Base-by-base conservation (phyloP, 225 moss, liverwort and hornwort species). In the Marchantia polymorpha region DNA sequence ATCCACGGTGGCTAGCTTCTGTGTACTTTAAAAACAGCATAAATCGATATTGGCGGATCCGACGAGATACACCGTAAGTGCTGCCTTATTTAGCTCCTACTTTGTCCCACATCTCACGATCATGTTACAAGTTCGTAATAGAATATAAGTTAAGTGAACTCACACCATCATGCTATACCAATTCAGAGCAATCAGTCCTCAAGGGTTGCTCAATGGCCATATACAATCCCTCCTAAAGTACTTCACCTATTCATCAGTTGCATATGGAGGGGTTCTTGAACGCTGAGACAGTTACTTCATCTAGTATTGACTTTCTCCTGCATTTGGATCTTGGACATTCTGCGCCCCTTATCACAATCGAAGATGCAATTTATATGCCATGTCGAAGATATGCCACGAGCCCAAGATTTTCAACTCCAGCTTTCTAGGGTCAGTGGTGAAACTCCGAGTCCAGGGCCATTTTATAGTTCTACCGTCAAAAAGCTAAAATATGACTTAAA, bases 1-100 rank as follows among this genome's bases (percentile, higher is more conserved):
- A 93, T 84, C 91, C 93, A 52, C 92, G 99, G 73, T 99, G 99
- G 99, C 89, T 99, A 65, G 99, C 99, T 17, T 99, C 99, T 77
- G 99, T 99, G 77, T 99, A 99, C 85, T 95, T 99, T 89, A 99
- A 99, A 80, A 99, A 99, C 87, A 99, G 99, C 83, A 99, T 99
- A 73, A 93, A 89, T 86, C 95, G 99, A 23, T 99, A 99, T 85
- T 99, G 99, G 99, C 88, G 99, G 82, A 88, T 83, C 72, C 93
- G 94, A 52, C 90, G 99, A 86, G 99, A 99, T 82, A 87, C 99
- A 85, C 86, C 89, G 99, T 97, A 83, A 97, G 97, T 93, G 7
- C 25, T 7, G 58, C 56, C 23, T 73, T n/a, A 19, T 49, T 12
- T 17, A 72, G 12, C 49, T 53, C 27, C 54, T 73, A n/a, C 48